A percentile compares a stretch with the other conserved stretches of the same genome.
These are phyloP conservation scores for Tranzscheliella williamsii DNA, from an alignment of 1,284 basidiomycete species.

Conservation along the genomic window DNA sequence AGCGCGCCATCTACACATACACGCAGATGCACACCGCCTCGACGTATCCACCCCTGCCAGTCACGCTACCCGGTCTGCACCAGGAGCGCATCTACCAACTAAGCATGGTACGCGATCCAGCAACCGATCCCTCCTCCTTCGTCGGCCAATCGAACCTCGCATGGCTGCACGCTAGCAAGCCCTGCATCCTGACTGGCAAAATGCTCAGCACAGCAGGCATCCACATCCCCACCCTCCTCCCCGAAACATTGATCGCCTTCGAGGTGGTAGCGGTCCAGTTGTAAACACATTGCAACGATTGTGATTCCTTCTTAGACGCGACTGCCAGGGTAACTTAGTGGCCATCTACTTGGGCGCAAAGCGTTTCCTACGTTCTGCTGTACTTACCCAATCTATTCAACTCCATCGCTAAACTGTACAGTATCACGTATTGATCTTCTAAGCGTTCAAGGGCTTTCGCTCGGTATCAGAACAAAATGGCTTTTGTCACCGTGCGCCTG, in stretches of 20 bases:
- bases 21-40: not conserved
- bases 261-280: too few relatives aligned
- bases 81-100: not conserved
- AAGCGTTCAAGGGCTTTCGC: too few relatives aligned
- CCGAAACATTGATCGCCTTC: not conserved
- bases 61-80: not conserved
- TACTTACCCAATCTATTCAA: too few relatives aligned
- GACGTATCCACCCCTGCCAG: not conserved
- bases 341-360: too few relatives aligned
- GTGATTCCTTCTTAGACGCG: too few relatives aligned
- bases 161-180: not conserved
- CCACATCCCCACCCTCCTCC: not conserved
- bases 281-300: too few relatives aligned
- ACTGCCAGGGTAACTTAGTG: too few relatives aligned
- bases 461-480: too few relatives aligned
- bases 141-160: not conserved
- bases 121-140: not conserved
- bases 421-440: too few relatives aligned
- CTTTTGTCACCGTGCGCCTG: too few relatives aligned
- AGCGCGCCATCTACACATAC: not conserved
- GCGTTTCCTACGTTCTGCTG: too few relatives aligned
- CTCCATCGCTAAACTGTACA: too few relatives aligned
- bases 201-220: not conserved
- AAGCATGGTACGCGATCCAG: not conserved
- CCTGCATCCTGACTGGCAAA: not conserved